phyloP scores from a whole-genome alignment of 2,329 filamentous ascomycete genomes.

The Aspergillus sojae region DNA sequence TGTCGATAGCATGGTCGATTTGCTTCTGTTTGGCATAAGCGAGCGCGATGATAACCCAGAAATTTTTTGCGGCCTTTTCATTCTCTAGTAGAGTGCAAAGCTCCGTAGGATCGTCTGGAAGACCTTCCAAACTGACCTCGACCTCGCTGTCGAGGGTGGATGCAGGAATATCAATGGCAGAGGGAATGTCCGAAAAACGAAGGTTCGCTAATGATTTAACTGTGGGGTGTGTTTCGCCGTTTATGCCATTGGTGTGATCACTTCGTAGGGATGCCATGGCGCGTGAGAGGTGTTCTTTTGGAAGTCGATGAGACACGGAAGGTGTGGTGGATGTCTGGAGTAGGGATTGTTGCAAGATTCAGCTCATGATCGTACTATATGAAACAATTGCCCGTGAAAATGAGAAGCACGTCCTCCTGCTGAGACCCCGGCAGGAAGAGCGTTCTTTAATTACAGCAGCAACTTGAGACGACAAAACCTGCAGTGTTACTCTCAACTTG shows the following conservation, averaged over 20 bases:
- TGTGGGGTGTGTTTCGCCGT: slow-evolving; percentile 42
- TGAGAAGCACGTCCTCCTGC: neutral
- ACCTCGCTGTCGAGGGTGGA: slow-evolving; percentile 68
- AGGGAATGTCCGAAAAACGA: slow-evolving; percentile 65
- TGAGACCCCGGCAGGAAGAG: slow-evolving; percentile 10
- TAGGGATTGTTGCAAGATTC: slow-evolving; percentile 22
- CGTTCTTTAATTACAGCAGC: slow-evolving; percentile 15
- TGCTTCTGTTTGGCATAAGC: slow-evolving; percentile 96
- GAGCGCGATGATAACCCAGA: slow-evolving; percentile 97
- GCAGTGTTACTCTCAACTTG: slow-evolving; percentile 14
- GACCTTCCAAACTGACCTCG: slow-evolving; percentile 88
- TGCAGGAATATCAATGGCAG: slow-evolving; percentile 66
- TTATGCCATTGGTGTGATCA: slow-evolving; percentile 56
- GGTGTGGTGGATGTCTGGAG: slow-evolving; percentile 25
- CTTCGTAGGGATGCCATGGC: slow-evolving; percentile 56
- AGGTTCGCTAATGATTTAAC: slow-evolving; percentile 38
- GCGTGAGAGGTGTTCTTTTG: slow-evolving; percentile 14
- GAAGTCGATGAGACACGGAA: slow-evolving; percentile 1
- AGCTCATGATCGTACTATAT: slow-evolving; percentile 33
- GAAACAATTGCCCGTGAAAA: slow-evolving; percentile 13
- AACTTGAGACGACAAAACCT: slow-evolving; percentile 16
- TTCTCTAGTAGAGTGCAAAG: slow-evolving; percentile 94
- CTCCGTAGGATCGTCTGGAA: slow-evolving; percentile 91
- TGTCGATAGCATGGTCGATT: slow-evolving; percentile 77
- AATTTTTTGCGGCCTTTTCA: slow-evolving; percentile 84